These are phyloP conservation scores for Dendrostoma leiphaemia DNA, from an alignment of 2,329 filamentous ascomycete species.

Conservation along the genomic window DNA sequence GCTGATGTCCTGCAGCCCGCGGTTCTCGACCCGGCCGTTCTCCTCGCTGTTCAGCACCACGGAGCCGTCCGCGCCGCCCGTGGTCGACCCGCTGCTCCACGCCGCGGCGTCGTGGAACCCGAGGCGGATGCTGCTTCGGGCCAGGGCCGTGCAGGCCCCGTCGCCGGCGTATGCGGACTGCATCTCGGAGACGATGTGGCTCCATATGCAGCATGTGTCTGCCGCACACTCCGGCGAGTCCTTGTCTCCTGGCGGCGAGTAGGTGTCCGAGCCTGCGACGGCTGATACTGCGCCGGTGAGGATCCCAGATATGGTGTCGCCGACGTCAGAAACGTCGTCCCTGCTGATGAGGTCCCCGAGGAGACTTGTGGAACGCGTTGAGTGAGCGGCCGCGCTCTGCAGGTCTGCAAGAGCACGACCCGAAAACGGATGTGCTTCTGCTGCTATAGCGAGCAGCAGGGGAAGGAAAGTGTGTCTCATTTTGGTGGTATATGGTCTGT, in stretches of 20 bases:
- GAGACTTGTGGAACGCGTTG: slow-evolving; percentile 4
- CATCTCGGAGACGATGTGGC: slow-evolving; percentile 36
- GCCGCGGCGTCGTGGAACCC: slow-evolving; percentile 47
- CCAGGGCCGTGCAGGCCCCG: slow-evolving; percentile 38
- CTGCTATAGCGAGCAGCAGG: not conserved
- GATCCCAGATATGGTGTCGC: slow-evolving; percentile 3
- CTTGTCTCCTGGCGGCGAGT: not conserved
- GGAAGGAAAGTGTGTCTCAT: not conserved
- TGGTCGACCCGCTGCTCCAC: slow-evolving; percentile 33
- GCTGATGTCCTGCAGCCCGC: slow-evolving; percentile 42
- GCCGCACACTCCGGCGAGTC: slow-evolving; percentile 24
- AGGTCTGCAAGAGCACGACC: not conserved
- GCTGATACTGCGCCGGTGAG: slow-evolving; percentile 3
- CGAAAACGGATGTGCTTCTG: not conserved
- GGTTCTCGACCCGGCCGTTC: slow-evolving; percentile 38
- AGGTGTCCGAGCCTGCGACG: not conserved
- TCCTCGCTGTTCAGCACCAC: slow-evolving; percentile 38
- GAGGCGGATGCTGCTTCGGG: slow-evolving; percentile 42
- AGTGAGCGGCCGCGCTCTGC: not conserved
- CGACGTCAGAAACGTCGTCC: not conserved
- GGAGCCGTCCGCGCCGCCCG: slow-evolving; percentile 45
- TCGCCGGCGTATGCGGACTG: slow-evolving; percentile 22
- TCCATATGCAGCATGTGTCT: slow-evolving; percentile 38
- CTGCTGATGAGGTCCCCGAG: slow-evolving; percentile 9
- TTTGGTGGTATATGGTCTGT: too few species aligned